phyloP scores from a whole-genome alignment of 352 stramenopile genomes.

The Globisporangium splendens region DNA sequence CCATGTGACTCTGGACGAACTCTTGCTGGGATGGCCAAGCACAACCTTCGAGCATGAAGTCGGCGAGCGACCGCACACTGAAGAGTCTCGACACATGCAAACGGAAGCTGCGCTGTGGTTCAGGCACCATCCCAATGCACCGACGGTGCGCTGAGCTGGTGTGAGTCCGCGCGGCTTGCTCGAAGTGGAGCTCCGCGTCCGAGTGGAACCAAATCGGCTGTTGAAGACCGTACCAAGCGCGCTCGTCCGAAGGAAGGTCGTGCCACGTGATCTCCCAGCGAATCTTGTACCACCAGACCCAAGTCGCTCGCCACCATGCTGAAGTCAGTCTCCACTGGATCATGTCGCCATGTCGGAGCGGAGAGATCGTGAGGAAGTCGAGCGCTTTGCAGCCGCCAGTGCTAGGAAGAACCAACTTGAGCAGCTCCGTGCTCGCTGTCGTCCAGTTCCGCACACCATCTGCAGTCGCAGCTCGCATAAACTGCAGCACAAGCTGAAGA shows the following conservation, averaged over 20 bases:
- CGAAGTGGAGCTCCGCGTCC: slow-evolving; percentile 9
- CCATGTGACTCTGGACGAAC: no score
- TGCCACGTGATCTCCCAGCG: slow-evolving; percentile 14
- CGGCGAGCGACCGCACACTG: not conserved
- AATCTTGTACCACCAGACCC: slow-evolving; percentile 12
- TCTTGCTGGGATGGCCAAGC: no score
- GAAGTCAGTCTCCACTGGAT: no score
- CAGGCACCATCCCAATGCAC: slow-evolving; percentile 1
- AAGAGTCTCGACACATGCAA: not conserved
- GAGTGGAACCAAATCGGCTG: slow-evolving; percentile 15
- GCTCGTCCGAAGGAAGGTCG: slow-evolving; percentile 8
- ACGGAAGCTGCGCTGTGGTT: slow-evolving; percentile 6
- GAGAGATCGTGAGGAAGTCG: no score
- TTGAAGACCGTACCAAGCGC: slow-evolving; percentile 1
- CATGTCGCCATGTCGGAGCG: no score
- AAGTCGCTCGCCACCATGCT: slow-evolving; percentile 2
- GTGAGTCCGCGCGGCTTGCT: not conserved
- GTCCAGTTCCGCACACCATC: no score
- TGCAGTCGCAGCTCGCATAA: no score
- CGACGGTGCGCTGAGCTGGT: not conserved
- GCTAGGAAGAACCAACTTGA: no score
- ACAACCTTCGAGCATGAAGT: not conserved
- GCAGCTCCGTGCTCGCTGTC: no score
- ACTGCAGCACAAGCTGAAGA: no score
- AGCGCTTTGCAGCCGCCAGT: no score